Base-by-base conservation (phyloP, 2,329 filamentous ascomycete species). In the Ceratocystis papillata region DNA sequence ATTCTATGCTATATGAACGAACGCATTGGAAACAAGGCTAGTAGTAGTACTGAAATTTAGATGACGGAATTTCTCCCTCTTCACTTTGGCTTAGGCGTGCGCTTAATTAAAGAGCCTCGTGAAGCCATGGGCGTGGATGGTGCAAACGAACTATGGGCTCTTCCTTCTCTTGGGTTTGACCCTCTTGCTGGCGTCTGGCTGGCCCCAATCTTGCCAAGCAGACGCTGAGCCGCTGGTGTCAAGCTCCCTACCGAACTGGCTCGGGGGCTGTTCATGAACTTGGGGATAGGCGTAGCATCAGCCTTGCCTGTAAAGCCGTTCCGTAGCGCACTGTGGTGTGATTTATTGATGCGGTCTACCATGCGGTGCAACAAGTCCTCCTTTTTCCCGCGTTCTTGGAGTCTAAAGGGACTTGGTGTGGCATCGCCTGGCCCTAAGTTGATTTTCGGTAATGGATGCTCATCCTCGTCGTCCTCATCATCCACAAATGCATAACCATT, bases 401-500 rank as follows among this genome's bases (percentile, higher is more conserved):
- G 83, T 67, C 84, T 85, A 75, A 97, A 97, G 0, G 90, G 91
- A 69, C 88, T 95, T 0, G 85, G 85, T 0, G 83, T 83, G n/a
- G 82, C 75, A 71, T 86, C 81, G 15, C 82, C 80, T 8, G 81
- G 77, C 1, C 84, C 81, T 6, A 88, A 77, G 65, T 86, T 76
- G 71, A 87, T 79, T 69, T 77, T 69, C n/a, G 78, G 76, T 8
- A 68, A n/a, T 12, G 41, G 28, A 5, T 30, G 60, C 41, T 48
- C 50, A n/a, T 64, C 64, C 50, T 71, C 48, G 0, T 83, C 82
- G 50, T 83, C 80, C 62, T 88, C 88, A 66, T 95, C 90, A 70
- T 96, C 91, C 45, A 99, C 92, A 75, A 96, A 97, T 0, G 90
- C 84, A 74, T 96, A 99, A 1, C 94, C 94, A 69, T 95, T 96